Base-by-base conservation (phyloP, 371 early-diverging fungal species). In the Capniomyces stellatus region DNA sequence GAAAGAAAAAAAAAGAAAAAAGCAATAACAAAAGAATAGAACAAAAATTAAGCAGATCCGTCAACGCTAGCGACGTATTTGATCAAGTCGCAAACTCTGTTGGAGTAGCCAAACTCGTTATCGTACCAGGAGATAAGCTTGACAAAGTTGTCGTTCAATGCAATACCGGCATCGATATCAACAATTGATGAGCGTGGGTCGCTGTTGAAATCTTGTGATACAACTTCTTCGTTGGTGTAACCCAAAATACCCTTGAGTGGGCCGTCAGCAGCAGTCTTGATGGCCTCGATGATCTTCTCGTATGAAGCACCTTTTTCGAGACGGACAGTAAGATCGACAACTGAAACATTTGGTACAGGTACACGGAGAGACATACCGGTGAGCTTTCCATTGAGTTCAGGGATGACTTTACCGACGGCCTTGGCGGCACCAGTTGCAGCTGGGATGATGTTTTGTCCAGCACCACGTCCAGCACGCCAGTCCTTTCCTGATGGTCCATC, bases 331-430 rank as follows among this genome's bases (percentile, higher is more conserved):
- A 99, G 73, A 74, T 99, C 99, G 55, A 98, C 98, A 44, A 98
- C 92, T 54, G 98, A 96, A 52, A 97, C 99, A 72, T 99, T 89
- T 50, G 92, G 81, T 57, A 86, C 91, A 35, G 94, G 91, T 57
- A 99, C 95, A 75, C 99, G 91, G 76, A 98, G 88, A 51, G 96
- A 78, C 96, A 98, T 96, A 63, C 98, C 98, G 51, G 98, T 98
- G 57, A 98, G 74, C 79, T 96, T 98, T 62, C 92, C 92, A 72
- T 90, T 86, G 52, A 98, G 77, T 49, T 71, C 73, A 52, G 99
- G 99, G 61, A 98, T 88, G 58, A 99, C 97, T 78, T 95, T 91
- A 52, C 92, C 94, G 65, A 98, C 95, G 52, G 99, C 98, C 77
- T 91, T 93, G 71, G 99, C 97, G 60, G 99, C 99, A 64, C 99